Conservation (phyloP, 1,284 basidiomycete genomes). For the Moniliella sp. region DNA sequence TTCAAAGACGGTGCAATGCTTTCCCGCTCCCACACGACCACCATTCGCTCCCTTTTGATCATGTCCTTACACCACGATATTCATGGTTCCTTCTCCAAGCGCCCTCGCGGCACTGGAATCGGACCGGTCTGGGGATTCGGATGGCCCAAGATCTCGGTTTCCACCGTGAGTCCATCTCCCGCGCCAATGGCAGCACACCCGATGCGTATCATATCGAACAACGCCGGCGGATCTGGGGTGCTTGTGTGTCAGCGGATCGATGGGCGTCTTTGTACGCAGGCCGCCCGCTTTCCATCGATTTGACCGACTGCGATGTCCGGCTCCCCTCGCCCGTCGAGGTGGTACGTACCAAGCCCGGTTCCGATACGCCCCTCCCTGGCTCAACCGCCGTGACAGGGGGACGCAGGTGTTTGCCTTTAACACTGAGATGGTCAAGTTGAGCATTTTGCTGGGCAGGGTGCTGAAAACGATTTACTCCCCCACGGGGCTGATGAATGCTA, state of each 20-base stretch:
- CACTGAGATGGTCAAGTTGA: conserved; percentile 27
- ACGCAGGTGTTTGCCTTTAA: conserved; percentile 23
- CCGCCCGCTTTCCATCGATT: conserved; percentile 21
- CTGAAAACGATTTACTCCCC: conserved; percentile 31
- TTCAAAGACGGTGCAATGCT: conserved; percentile 64
- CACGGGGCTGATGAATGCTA: conserved; percentile 26
- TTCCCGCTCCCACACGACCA: conserved; percentile 60
- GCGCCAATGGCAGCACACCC: conserved; percentile 11
- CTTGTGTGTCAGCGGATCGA: conserved; percentile 23
- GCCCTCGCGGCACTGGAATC: conserved; percentile 32
- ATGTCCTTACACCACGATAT: conserved; percentile 49
- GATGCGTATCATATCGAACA: conserved; percentile 22
- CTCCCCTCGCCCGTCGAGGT: conserved; percentile 23
- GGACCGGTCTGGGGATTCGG: conserved; percentile 21
- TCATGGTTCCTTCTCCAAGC: conserved; percentile 32
- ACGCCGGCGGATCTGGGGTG: conserved; percentile 24
- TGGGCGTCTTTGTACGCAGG: conserved; percentile 17
- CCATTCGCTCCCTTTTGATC: conserved; percentile 70
- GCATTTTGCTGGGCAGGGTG: conserved; percentile 25
- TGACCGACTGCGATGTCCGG: conserved; percentile 27
- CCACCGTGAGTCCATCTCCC: conserved; percentile 20
- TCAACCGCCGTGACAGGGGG: conserved; percentile 8
- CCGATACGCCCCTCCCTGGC: too few relatives aligned
- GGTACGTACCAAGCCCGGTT: too few relatives aligned
- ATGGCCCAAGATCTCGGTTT: conserved; percentile 27